A percentile compares a stretch with the other conserved stretches of the same genome.
Evolutionary conservation across 768 basidiomycete genomes (phyloP).

Genomic region (Harrya chromipes): DNA sequence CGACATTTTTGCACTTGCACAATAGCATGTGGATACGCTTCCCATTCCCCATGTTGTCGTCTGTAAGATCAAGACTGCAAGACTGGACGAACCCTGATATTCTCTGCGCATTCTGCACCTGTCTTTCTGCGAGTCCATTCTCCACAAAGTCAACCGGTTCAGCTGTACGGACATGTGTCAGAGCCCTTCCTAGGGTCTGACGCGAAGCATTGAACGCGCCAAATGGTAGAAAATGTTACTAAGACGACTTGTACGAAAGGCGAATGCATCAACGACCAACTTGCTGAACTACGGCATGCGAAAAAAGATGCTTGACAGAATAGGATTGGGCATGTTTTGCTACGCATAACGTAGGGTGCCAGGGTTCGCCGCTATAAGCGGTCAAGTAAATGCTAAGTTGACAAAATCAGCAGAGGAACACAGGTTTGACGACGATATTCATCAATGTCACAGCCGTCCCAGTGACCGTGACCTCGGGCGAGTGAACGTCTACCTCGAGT

Average conservation of each 20-base stretch:
- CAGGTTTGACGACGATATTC: neutral
- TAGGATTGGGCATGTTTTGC: too few relatives aligned
- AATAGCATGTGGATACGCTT: slow-evolving; percentile 56
- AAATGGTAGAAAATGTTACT: slow-evolving; percentile 22
- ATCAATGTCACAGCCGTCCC: neutral
- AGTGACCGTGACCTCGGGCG: neutral
- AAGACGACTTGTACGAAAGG: neutral
- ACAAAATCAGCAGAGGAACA: neutral
- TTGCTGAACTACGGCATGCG: neutral
- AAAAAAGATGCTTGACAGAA: too few relatives aligned
- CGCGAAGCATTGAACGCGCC: slow-evolving; percentile 28
- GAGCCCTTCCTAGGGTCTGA: neutral
- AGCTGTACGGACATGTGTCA: slow-evolving; percentile 22
- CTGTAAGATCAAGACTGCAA: slow-evolving; percentile 44
- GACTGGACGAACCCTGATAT: slow-evolving; percentile 48
- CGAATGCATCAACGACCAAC: neutral
- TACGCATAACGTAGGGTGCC: neutral
- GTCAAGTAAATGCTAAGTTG: slow-evolving; percentile 1
- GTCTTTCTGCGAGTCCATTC: slow-evolving; percentile 54
- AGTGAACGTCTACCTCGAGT: neutral
- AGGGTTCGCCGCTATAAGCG: neutral
- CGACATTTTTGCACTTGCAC: slow-evolving; percentile 25
- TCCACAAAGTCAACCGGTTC: slow-evolving; percentile 51
- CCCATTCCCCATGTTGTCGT: slow-evolving; percentile 52
- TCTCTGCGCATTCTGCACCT: slow-evolving; percentile 43